Evolutionary conservation across 352 stramenopile genomes (phyloP).

Genomic region (Phytophthora sansomeana): DNA sequence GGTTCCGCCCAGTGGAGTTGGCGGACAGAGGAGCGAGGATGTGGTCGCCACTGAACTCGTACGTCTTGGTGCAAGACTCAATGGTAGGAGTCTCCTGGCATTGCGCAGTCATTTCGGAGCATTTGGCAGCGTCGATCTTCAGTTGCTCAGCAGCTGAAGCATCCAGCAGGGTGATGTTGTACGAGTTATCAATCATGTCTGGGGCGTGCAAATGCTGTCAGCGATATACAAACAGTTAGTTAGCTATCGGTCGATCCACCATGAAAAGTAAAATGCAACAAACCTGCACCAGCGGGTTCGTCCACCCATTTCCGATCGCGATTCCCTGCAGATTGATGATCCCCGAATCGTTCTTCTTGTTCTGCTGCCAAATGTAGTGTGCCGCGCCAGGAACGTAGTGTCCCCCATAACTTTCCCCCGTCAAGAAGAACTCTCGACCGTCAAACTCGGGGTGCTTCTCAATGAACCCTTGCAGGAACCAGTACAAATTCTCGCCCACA

Average conservation of each 20-base stretch:
- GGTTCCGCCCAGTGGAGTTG: constrained; percentile 42
- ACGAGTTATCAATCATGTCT: constrained; percentile 62
- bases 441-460: constrained; percentile 56
- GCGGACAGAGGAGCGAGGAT: constrained; percentile 38
- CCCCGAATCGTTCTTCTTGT: constrained; percentile 28
- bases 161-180: constrained; percentile 62
- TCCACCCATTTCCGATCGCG: constrained; percentile 55
- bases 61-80: constrained; percentile 36
- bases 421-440: constrained; percentile 54
- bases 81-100: constrained; percentile 38
- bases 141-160: constrained; percentile 37
- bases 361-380: constrained; percentile 48
- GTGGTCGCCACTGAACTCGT: constrained; percentile 40
- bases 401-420: constrained; percentile 62
- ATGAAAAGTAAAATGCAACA: neutral
- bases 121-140: constrained; percentile 35
- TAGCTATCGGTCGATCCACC: neutral
- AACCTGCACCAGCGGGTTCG: constrained; percentile 51
- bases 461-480: constrained; percentile 59
- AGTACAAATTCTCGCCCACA: constrained; percentile 63
- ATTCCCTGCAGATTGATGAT: constrained; percentile 50
- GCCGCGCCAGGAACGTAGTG: constrained; percentile 59
- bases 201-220: constrained; percentile 30
- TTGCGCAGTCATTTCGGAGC: constrained; percentile 33
- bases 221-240: constrained; percentile 12